A percentile compares a stretch with the other conserved stretches of the same genome.
phyloP scores from a whole-genome alignment of 345 rosid genomes.

The Citrus cavaleriei region DNA sequence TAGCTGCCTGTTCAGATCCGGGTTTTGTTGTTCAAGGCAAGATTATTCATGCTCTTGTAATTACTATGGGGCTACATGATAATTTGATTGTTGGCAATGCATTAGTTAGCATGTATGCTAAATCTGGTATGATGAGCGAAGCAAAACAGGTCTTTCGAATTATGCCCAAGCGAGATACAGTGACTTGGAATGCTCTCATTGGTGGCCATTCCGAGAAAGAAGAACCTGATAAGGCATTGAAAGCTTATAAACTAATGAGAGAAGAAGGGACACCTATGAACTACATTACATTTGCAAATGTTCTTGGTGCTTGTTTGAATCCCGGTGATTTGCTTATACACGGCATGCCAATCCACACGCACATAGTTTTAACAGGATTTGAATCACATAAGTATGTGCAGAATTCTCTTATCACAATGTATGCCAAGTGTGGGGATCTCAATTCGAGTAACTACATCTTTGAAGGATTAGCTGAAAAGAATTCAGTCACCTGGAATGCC shows the following conservation, averaged over 20 bases:
- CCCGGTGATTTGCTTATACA: slow-evolving; percentile 39
- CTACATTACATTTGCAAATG: slow-evolving; percentile 61
- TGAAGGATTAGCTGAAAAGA: slow-evolving; percentile 34
- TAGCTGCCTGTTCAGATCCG: slow-evolving; percentile 63
- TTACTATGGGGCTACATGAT: slow-evolving; percentile 40
- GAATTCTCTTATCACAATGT: slow-evolving; percentile 80
- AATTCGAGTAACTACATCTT: slow-evolving; percentile 51
- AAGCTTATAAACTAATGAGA: slow-evolving; percentile 56
- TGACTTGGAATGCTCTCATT: slow-evolving; percentile 86
- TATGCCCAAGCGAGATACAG: slow-evolving; percentile 44
- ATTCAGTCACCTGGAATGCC: slow-evolving; percentile 70
- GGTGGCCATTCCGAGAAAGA: slow-evolving; percentile 69
- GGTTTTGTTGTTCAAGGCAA: slow-evolving; percentile 45
- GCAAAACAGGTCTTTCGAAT: slow-evolving; percentile 49
- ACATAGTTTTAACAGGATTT: slow-evolving; percentile 51
- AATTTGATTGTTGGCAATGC: slow-evolving; percentile 72
- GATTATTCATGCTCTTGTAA: slow-evolving; percentile 64
- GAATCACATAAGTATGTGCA: slow-evolving; percentile 51
- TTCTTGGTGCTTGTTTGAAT: slow-evolving; percentile 64
- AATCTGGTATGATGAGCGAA: slow-evolving; percentile 48
- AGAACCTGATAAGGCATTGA: slow-evolving; percentile 42
- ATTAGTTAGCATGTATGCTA: slow-evolving; percentile 66
- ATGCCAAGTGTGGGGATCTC: slow-evolving; percentile 77
- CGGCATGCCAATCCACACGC: slow-evolving; percentile 65
- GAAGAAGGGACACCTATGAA: slow-evolving; percentile 40